phyloP scores from a whole-genome alignment of 352 stramenopile species.

The Lagenidium sp. region DNA sequence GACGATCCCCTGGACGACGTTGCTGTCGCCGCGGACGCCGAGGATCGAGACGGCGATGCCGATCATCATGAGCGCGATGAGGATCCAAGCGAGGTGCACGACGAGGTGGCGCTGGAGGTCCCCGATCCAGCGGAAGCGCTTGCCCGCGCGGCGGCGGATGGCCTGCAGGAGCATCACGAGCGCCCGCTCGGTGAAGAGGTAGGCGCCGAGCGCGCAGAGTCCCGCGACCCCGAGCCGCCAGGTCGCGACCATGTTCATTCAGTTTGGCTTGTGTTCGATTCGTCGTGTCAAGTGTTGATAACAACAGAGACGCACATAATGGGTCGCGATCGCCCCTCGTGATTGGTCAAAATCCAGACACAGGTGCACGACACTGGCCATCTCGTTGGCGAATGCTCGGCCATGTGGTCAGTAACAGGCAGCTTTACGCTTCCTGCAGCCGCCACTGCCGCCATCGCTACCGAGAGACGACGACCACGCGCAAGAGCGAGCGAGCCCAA shows the following conservation, averaged over 20 bases:
- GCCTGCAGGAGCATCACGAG: conserved; percentile 39
- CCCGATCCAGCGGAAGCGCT: conserved; percentile 63
- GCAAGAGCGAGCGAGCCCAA: no score
- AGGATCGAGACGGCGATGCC: conserved; percentile 46
- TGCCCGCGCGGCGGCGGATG: conserved; percentile 45
- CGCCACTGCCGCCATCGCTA: no score
- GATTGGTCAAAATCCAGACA: no score
- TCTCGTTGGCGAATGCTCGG: no score
- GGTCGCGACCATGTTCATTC: conserved; percentile 22
- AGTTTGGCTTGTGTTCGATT: not conserved
- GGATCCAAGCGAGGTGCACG: conserved; percentile 68
- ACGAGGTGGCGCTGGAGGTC: conserved; percentile 76
- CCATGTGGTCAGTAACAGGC: no score
- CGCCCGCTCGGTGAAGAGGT: conserved; percentile 38
- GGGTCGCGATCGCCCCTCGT: no score
- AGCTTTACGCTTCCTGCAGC: no score
- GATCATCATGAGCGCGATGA: conserved; percentile 34
- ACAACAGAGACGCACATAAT: no score
- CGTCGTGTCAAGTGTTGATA: no score
- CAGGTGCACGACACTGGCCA: no score
- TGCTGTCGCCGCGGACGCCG: conserved; percentile 33
- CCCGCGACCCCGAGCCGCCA: conserved; percentile 49
- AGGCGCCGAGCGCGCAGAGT: conserved; percentile 30
- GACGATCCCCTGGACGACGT: conserved; percentile 36
- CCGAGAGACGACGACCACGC: no score